Conservation (phyloP, 1,284 basidiomycete species). For the Peniophora sp. region DNA sequence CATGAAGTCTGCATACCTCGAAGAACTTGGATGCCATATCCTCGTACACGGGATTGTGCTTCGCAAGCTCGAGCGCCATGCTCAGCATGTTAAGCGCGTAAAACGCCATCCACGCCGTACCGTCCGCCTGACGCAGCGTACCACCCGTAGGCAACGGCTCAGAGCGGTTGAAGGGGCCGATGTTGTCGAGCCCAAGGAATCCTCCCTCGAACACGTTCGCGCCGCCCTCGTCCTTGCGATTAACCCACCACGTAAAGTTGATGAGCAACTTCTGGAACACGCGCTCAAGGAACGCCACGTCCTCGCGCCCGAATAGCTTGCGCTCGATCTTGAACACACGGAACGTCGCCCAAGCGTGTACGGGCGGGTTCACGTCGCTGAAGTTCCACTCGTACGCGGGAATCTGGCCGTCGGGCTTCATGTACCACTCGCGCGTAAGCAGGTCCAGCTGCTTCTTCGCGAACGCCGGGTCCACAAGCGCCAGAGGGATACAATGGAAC, state of each 20-base stretch:
- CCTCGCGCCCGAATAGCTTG: conserved; percentile 87
- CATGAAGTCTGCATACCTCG: conserved; percentile 46
- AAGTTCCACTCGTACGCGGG: conserved; percentile 99
- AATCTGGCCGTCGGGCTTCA: conserved; percentile 96
- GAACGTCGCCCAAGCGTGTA: conserved; percentile 97
- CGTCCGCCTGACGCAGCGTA: conserved; percentile 89
- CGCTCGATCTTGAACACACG: conserved; percentile 98
- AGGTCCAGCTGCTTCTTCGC: conserved; percentile 97
- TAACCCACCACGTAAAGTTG: conserved; percentile 99
- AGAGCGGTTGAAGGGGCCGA: conserved; percentile 96
- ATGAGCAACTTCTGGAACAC: conserved; percentile 97
- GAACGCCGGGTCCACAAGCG: conserved; percentile 90
- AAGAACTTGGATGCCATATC: conserved; percentile 99
- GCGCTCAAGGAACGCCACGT: conserved; percentile 89
- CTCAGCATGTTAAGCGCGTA: conserved; percentile 96
- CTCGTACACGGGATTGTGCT: conserved; percentile 96
- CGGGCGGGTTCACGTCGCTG: conserved; percentile 93
- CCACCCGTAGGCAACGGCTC: conserved; percentile 94
- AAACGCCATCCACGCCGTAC: conserved; percentile 99
- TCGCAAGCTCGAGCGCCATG: conserved; percentile 95
- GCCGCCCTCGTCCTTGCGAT: conserved; percentile 91
- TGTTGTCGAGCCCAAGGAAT: conserved; percentile 97
- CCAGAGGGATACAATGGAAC: conserved; percentile 96
- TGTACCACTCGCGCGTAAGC: conserved; percentile 97
- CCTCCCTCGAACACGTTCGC: conserved; percentile 98